Conservation (phyloP, 345 rosid genomes). For the Theobroma cacao region DNA sequence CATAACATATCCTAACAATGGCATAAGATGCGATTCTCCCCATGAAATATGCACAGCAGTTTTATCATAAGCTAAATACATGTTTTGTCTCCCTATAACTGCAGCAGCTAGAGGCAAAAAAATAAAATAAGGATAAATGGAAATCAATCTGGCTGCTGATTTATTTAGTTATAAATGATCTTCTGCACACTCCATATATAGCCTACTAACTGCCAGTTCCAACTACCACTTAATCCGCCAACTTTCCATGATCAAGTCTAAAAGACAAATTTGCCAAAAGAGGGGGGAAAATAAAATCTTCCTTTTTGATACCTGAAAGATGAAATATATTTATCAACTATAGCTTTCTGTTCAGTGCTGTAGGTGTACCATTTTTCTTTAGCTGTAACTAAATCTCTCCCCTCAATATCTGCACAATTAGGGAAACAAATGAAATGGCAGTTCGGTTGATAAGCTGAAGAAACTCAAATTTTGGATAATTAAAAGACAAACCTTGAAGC, state of each 20-base stretch:
- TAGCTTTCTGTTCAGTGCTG: slow-evolving; percentile 1
- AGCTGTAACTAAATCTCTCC: not conserved
- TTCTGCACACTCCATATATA: not conserved
- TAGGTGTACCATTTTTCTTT: slow-evolving; percentile 18
- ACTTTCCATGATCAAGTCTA: not conserved
- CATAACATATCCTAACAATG: not conserved
- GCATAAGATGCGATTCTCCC: not conserved
- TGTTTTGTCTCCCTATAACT: not conserved
- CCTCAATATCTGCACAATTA: slow-evolving; percentile 12
- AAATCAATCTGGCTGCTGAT: not conserved
- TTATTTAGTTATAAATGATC: not conserved
- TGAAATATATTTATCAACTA: slow-evolving; percentile 11
- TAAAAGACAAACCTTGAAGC: slow-evolving; percentile 14
- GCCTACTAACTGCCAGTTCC: not conserved
- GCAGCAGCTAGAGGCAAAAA: not conserved
- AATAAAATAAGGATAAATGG: not conserved
- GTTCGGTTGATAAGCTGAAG: not conserved
- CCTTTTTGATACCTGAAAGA: slow-evolving; percentile 10
- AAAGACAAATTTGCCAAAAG: not conserved
- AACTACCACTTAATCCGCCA: not conserved
- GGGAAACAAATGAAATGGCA: not conserved
- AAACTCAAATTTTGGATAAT: not conserved
- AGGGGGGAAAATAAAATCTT: not conserved
- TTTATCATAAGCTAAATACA: not conserved
- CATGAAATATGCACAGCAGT: not conserved